Conservation (phyloP, 495 filamentous ascomycete genomes). For the Tuber magnatum region DNA sequence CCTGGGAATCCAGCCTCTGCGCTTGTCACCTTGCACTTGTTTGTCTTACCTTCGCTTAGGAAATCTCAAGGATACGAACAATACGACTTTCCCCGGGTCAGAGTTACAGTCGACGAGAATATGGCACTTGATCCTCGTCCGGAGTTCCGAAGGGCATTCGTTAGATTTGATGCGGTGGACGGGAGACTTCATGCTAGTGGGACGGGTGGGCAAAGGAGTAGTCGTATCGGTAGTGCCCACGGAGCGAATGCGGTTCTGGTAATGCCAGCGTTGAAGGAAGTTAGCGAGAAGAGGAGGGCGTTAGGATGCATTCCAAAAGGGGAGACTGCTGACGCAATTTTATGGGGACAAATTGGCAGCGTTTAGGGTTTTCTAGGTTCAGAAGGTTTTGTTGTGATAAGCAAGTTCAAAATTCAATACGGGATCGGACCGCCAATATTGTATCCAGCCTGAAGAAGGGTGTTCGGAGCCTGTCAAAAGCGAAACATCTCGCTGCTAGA, state of each 20-base stretch:
- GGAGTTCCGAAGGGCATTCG: constrained; percentile 79
- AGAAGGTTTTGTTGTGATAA: background rate
- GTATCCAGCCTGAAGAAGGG: background rate
- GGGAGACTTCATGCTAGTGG: constrained; percentile 69
- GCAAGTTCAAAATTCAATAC: background rate
- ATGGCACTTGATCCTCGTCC: constrained; percentile 66
- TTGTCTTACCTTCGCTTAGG: constrained; percentile 82
- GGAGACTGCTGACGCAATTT: constrained; percentile 32
- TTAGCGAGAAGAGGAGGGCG: constrained; percentile 49
- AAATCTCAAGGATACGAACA: constrained; percentile 56
- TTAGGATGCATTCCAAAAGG: constrained; percentile 40
- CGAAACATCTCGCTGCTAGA: background rate
- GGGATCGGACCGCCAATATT: background rate
- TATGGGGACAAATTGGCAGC: constrained; percentile 34
- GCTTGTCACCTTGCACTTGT: constrained; percentile 85
- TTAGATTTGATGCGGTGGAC: constrained; percentile 52
- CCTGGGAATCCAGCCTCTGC: constrained; percentile 93
- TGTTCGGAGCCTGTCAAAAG: background rate
- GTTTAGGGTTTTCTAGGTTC: background rate
- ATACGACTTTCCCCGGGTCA: constrained; percentile 61
- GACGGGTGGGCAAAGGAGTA: constrained; percentile 86
- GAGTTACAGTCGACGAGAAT: constrained; percentile 63
- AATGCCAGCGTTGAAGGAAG: constrained; percentile 55
- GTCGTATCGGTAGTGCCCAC: constrained; percentile 75
- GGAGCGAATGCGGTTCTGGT: constrained; percentile 80